A percentile compares a stretch with the other conserved stretches of the same genome.
These are phyloP conservation scores for Trichophyton rubrum DNA, from an alignment of 2,329 filamentous ascomycete species.

Conservation along the genomic window DNA sequence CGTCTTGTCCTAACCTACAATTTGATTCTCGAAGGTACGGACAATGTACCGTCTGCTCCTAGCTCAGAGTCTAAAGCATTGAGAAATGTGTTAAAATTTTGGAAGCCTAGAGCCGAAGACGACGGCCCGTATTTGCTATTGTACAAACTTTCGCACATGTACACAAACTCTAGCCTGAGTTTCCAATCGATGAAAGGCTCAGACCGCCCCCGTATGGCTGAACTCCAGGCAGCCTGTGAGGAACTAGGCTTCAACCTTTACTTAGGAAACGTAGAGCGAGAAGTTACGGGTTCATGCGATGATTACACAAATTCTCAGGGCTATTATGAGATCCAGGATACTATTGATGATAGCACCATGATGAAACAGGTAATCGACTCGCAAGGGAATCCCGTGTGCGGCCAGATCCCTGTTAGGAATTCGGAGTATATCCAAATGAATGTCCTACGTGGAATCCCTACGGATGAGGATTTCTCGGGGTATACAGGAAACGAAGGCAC, in stretches of 20 bases:
- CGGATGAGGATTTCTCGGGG: slow-evolving; percentile 16
- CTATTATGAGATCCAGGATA: slow-evolving; percentile 5
- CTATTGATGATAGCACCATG: not conserved
- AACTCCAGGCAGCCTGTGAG: slow-evolving; percentile 14
- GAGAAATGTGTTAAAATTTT: slow-evolving; percentile 4
- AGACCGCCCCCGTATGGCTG: slow-evolving; percentile 13
- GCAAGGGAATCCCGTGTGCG: slow-evolving; percentile 6
- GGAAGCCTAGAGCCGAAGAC: slow-evolving; percentile 2
- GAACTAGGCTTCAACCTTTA: slow-evolving; percentile 15
- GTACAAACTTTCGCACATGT: slow-evolving; percentile 18
- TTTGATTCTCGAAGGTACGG: slow-evolving; percentile 26
- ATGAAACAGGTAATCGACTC: slow-evolving; percentile 6
- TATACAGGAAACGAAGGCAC: slow-evolving; percentile 20
- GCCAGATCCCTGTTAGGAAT: slow-evolving; percentile 4
- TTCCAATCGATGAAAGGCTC: slow-evolving; percentile 16
- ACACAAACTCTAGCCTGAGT: slow-evolving; percentile 16
- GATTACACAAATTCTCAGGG: slow-evolving; percentile 6
- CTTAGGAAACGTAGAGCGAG: slow-evolving; percentile 18
- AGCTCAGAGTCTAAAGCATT: not conserved
- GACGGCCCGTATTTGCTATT: slow-evolving; percentile 13
- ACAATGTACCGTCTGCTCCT: not conserved
- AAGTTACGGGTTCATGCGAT: slow-evolving; percentile 9
- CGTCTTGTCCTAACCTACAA: slow-evolving; percentile 44
- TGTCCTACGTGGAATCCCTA: slow-evolving; percentile 12
- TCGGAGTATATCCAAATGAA: slow-evolving; percentile 10